Evolutionary conservation across 2,329 filamentous ascomycete genomes (phyloP).

Genomic region (Cladobotryum protrusum): DNA sequence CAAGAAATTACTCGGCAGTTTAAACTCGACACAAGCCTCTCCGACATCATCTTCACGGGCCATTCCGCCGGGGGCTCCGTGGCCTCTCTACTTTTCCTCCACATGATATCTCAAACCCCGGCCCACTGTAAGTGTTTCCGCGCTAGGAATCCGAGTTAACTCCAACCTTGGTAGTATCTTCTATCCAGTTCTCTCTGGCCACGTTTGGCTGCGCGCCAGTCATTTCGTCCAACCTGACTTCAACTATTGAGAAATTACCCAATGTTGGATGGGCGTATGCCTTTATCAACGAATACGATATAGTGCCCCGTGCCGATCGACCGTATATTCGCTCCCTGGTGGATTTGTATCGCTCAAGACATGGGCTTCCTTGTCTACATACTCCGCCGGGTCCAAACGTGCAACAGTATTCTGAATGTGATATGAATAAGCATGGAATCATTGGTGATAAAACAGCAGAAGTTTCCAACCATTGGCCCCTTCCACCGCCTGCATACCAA

Average conservation of each 20-base stretch:
- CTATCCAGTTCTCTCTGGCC: conserved; percentile 12
- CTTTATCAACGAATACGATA: conserved; percentile 19
- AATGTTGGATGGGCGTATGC: conserved; percentile 10
- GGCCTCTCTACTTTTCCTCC: conserved; percentile 15
- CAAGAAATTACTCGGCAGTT: conserved; percentile 13
- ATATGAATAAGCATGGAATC: no score
- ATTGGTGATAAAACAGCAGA: no score
- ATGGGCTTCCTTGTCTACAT: conserved; percentile 9
- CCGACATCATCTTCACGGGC: conserved; percentile 16
- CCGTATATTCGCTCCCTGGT: conserved; percentile 17
- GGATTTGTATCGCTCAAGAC: conserved; percentile 15
- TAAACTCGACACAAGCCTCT: neutral
- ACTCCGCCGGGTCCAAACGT: neutral
- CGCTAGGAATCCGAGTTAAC: neutral
- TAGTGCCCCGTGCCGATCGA: conserved; percentile 17
- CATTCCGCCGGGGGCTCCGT: conserved; percentile 21
- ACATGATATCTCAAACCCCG: conserved; percentile 8
- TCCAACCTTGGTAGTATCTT: conserved; percentile 4
- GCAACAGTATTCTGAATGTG: neutral
- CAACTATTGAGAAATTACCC: neutral
- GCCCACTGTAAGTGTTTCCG: neutral
- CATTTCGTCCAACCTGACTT: conserved; percentile 11
- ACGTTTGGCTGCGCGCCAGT: conserved; percentile 20
- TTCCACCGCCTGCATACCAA: neutral
- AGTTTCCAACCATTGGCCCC: conserved; percentile 7